These are phyloP conservation scores for Scleromitrula shiraiana DNA, from an alignment of 2,329 filamentous ascomycete species.

Conservation along the genomic window DNA sequence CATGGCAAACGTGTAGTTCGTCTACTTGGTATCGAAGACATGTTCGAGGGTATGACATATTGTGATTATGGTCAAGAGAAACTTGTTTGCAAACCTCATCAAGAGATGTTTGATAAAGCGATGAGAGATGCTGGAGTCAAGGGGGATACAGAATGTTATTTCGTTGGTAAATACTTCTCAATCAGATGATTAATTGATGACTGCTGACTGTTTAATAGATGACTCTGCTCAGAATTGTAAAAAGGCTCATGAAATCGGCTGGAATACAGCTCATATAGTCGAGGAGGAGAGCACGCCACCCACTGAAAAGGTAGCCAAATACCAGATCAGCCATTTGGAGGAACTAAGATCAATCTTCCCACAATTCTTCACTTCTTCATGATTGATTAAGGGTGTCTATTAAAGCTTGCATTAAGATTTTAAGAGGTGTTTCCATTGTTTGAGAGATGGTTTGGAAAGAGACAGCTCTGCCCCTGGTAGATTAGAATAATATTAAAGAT, in stretches of 20 bases:
- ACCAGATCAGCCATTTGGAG: conserved; percentile 67
- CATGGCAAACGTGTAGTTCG: conserved; percentile 78
- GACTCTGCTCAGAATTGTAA: conserved; percentile 80
- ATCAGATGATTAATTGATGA: not conserved
- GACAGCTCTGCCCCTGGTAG: not conserved
- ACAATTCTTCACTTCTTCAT: conserved; percentile 66
- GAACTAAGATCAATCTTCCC: conserved; percentile 73
- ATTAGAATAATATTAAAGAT: not conserved
- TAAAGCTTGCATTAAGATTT: not conserved
- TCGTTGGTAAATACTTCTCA: conserved; percentile 62
- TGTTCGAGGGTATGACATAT: conserved; percentile 91
- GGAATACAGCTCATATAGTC: conserved; percentile 79
- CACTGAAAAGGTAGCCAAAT: conserved; percentile 55
- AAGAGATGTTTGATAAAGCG: conserved; percentile 77
- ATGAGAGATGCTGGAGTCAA: conserved; percentile 75
- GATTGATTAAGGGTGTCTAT: not conserved
- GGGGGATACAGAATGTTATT: conserved; percentile 69
- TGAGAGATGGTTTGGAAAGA: not conserved
- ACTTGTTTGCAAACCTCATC: conserved; percentile 80
- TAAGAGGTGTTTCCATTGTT: not conserved
- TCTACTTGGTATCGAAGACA: conserved; percentile 72
- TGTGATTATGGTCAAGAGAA: conserved; percentile 74
- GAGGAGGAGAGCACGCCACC: conserved; percentile 65
- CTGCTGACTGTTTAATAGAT: conserved; percentile 45
- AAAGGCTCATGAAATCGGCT: conserved; percentile 70